Conservation (phyloP, 116 monocot genomes). For the Trichopus zeylanicus region DNA sequence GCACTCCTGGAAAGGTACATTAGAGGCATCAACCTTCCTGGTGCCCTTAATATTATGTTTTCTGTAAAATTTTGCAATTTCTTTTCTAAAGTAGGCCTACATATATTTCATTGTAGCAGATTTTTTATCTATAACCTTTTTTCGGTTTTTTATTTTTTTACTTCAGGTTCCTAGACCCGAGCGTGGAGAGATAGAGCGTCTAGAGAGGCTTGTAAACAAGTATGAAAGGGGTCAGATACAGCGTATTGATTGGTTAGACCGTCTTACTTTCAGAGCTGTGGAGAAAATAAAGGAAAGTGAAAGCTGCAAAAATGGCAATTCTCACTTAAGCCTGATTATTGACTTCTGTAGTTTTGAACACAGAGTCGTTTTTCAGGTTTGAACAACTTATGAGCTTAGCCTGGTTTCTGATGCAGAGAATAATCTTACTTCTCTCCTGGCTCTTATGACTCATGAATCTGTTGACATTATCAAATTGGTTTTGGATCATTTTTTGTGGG, state of each 20-base stretch:
- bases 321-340: constrained; percentile 66
- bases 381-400: not conserved
- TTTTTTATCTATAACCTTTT: too few relatives aligned
- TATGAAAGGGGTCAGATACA: constrained; percentile 91
- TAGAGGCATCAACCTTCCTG: not conserved
- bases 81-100: constrained; percentile 2
- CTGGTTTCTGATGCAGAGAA: not conserved
- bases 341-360: constrained; percentile 91
- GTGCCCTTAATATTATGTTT: not conserved
- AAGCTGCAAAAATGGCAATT: constrained; percentile 45
- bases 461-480: too few relatives aligned
- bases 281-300: constrained; percentile 83
- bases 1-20: constrained; percentile 87
- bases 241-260: constrained; percentile 92
- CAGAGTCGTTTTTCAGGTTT: constrained; percentile 91
- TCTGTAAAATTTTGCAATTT: not conserved
- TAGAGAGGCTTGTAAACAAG: constrained; percentile 87
- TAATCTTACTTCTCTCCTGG: too few relatives aligned
- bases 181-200: constrained; percentile 73
- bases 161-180: constrained; percentile 75
- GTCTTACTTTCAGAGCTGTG: constrained; percentile 60
- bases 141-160: not conserved
- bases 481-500: too few relatives aligned
- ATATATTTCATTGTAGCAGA: too few relatives aligned
- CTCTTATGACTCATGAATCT: too few relatives aligned